Conservation (phyloP, 2,329 filamentous ascomycete genomes). For the Fusarium heterosporum region DNA sequence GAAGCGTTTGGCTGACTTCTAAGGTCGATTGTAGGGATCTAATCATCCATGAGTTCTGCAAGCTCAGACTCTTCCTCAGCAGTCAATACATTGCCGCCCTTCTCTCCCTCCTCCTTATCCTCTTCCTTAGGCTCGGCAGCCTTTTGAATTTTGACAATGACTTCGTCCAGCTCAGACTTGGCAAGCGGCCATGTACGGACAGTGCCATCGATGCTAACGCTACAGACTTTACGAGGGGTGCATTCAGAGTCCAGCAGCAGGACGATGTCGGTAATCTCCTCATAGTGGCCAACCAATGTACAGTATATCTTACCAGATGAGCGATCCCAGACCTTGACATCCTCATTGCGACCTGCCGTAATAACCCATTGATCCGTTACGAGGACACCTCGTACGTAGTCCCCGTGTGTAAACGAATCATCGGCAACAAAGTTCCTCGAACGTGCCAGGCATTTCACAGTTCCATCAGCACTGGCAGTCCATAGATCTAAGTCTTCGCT, state of each 20-base stretch:
- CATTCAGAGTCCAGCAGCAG: conserved; percentile 62
- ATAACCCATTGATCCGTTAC: conserved; percentile 82
- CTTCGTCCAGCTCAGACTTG: conserved; percentile 65
- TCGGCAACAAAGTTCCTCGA: conserved; percentile 76
- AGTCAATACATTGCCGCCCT: conserved; percentile 70
- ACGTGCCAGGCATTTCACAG: conserved; percentile 81
- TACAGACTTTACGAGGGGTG: conserved; percentile 69
- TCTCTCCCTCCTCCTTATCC: conserved; percentile 54
- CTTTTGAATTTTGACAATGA: conserved; percentile 59
- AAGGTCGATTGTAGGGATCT: conserved; percentile 22
- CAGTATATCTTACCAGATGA: conserved; percentile 78
- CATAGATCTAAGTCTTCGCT: conserved; percentile 79
- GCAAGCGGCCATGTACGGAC: conserved; percentile 84
- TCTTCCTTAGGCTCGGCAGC: conserved; percentile 65
- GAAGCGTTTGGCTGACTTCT: not conserved
- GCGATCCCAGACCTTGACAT: conserved; percentile 89
- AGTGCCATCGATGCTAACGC: conserved; percentile 90
- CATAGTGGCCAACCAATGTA: conserved; percentile 84
- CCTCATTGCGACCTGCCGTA: conserved; percentile 91
- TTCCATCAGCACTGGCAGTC: conserved; percentile 94
- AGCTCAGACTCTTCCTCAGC: conserved; percentile 93
- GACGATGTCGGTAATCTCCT: conserved; percentile 88
- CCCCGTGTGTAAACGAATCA: conserved; percentile 81
- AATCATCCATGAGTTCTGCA: conserved; percentile 87
- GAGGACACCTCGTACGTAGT: conserved; percentile 88